These are phyloP conservation scores for Hypocrella siamensis DNA, from an alignment of 2,329 filamentous ascomycete genomes.

Conservation along the genomic window DNA sequence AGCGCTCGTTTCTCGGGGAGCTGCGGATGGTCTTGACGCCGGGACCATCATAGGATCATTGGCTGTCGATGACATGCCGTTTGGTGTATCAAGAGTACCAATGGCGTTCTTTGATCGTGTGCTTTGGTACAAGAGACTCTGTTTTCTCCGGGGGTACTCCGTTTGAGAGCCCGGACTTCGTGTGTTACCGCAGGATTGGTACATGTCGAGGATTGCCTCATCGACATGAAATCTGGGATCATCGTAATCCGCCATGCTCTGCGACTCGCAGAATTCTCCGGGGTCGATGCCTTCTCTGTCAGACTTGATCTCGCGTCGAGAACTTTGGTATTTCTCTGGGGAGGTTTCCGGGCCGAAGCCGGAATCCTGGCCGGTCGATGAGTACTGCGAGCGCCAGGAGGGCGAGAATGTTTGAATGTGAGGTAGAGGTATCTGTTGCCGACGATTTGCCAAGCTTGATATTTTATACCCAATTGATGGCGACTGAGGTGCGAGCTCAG, in stretches of 20 bases:
- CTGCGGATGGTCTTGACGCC: not conserved
- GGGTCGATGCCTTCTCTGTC: too few species aligned
- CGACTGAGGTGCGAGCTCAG: not conserved
- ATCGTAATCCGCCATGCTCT: not conserved
- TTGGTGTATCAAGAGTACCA: constrained; percentile 6
- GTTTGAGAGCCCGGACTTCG: constrained; percentile 7
- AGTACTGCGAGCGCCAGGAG: constrained; percentile 4
- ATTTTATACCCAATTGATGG: not conserved
- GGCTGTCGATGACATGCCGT: not conserved
- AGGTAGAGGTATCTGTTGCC: constrained; percentile 1
- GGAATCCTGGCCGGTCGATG: too few species aligned
- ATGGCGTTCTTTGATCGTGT: constrained; percentile 14
- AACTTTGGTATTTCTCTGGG: too few species aligned
- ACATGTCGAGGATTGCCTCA: constrained; percentile 8
- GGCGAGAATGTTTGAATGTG: constrained; percentile 1
- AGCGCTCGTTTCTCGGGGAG: not conserved
- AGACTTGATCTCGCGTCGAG: too few species aligned
- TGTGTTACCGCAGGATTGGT: constrained; percentile 7
- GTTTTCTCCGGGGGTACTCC: constrained; percentile 6
- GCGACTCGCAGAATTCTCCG: not conserved
- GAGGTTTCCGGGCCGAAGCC: too few species aligned
- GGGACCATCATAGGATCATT: not conserved
- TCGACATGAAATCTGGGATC: constrained; percentile 3
- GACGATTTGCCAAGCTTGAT: constrained; percentile 2
- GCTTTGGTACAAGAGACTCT: constrained; percentile 8